These are phyloP conservation scores for Coemansia sp. DNA, from an alignment of 192 early-diverging fungal genomes.

Conservation along the genomic window DNA sequence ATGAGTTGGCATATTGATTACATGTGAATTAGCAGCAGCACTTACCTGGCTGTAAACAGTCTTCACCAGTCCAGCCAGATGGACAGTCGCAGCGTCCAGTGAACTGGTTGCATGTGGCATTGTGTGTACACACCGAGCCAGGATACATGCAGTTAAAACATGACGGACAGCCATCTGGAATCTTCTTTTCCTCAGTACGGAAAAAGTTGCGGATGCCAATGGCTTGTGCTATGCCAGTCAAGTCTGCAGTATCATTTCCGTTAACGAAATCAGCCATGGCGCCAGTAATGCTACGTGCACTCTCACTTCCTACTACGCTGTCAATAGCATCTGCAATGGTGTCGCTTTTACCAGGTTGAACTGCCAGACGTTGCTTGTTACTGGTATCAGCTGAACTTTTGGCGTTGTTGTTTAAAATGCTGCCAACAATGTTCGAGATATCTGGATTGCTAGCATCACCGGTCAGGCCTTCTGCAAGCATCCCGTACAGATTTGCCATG, in stretches of 20 bases:
- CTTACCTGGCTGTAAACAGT: constrained; percentile 68
- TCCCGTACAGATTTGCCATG: constrained; percentile 4
- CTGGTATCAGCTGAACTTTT: not conserved
- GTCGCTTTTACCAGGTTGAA: not conserved
- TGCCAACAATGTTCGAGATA: constrained; percentile 3
- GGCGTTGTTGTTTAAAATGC: not conserved
- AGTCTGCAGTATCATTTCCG: constrained; percentile 30
- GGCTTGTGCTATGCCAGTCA: constrained; percentile 35
- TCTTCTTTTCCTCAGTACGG: constrained; percentile 26
- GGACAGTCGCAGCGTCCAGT: constrained; percentile 76
- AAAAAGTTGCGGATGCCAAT: constrained; percentile 50
- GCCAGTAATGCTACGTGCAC: constrained; percentile 16
- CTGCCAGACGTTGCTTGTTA: not conserved
- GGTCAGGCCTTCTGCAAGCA: constrained; percentile 8
- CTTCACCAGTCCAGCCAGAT: constrained; percentile 76
- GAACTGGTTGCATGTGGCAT: constrained; percentile 70
- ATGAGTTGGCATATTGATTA: too few species aligned
- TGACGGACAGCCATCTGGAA: constrained; percentile 64
- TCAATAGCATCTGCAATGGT: constrained; percentile 6
- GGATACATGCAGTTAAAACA: constrained; percentile 86
- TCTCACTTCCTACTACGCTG: constrained; percentile 2
- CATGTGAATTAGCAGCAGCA: not conserved
- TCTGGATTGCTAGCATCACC: constrained; percentile 2
- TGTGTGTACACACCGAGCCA: constrained; percentile 71
- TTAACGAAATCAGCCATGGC: constrained; percentile 37